A percentile compares a stretch with the other conserved stretches of the same genome.
These are phyloP conservation scores for Nicotiana tabacum DNA, from an alignment of 257 asterid genomes.

Conservation along the genomic window DNA sequence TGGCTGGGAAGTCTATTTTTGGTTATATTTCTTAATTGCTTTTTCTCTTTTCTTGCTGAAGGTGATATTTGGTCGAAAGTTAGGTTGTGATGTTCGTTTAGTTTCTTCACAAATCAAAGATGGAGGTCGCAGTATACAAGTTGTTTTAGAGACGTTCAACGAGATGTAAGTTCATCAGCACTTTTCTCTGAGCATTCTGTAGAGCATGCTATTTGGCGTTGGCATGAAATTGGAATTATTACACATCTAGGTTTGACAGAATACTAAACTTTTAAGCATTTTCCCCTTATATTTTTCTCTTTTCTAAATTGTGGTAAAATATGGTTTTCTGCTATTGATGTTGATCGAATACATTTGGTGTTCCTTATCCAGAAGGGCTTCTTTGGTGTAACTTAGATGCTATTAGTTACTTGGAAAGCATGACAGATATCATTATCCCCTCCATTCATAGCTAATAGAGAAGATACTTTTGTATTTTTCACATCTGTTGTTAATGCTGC, in stretches of 20 bases:
- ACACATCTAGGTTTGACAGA: not conserved
- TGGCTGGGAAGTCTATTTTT: not conserved
- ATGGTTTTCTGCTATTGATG: not conserved
- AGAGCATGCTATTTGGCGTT: not conserved
- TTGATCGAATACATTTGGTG: not conserved
- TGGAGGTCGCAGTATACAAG: slow-evolving; percentile 18
- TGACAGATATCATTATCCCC: not conserved
- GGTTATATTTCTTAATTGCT: not conserved
- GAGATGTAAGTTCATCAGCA: slow-evolving; percentile 23
- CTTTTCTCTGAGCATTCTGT: not conserved
- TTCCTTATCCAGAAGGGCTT: not conserved
- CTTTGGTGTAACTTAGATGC: not conserved
- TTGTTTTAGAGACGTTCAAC: slow-evolving; percentile 15
- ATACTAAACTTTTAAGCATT: too few relatives aligned
- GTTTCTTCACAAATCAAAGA: slow-evolving; percentile 20
- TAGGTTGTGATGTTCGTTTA: slow-evolving; percentile 27
- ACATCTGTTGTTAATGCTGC: not conserved
- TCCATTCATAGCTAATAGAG: not conserved
- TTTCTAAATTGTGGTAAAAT: not conserved
- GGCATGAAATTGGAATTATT: not conserved
- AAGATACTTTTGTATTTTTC: not conserved
- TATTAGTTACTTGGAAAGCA: not conserved
- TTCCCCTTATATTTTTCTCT: not conserved
- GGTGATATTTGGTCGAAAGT: slow-evolving; percentile 30
- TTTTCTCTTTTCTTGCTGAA: slow-evolving; percentile 8